Conservation (phyloP, 192 early-diverging fungal species). For the Backusella sp. region DNA sequence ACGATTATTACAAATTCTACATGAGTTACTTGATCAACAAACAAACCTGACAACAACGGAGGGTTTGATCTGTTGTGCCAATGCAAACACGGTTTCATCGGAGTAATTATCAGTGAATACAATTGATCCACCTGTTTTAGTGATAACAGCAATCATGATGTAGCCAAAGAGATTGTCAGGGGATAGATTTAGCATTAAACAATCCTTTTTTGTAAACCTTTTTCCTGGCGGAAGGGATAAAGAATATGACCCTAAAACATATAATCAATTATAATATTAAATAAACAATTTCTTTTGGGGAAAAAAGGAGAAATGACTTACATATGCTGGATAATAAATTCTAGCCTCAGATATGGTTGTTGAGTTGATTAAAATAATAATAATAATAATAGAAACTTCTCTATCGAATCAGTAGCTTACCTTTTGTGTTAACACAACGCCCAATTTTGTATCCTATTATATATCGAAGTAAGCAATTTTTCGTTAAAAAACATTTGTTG, state of each 20-base stretch:
- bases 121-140: slow-evolving; percentile 61
- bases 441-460: slow-evolving; percentile 7
- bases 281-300: neutral
- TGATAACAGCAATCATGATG: slow-evolving; percentile 24
- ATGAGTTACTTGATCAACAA: neutral
- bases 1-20: neutral
- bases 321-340: slow-evolving; percentile 12
- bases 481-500: neutral
- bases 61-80: slow-evolving; percentile 68
- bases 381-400: neutral
- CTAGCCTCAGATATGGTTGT: neutral
- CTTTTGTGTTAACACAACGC: slow-evolving; percentile 36
- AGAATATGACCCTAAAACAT: slow-evolving; percentile 30
- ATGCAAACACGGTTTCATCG: slow-evolving; percentile 55
- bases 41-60: slow-evolving; percentile 62
- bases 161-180: slow-evolving; percentile 38
- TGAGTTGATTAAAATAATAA: neutral
- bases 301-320: neutral
- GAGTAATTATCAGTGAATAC: slow-evolving; percentile 56
- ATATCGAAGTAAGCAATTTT: neutral
- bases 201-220: slow-evolving; percentile 32
- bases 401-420: slow-evolving; percentile 12
- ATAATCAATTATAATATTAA: neutral
- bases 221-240: slow-evolving; percentile 32
- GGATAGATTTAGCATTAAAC: slow-evolving; percentile 29